phyloP scores from a whole-genome alignment of 768 basidiomycete genomes.

The Leucocoprinus sp. region DNA sequence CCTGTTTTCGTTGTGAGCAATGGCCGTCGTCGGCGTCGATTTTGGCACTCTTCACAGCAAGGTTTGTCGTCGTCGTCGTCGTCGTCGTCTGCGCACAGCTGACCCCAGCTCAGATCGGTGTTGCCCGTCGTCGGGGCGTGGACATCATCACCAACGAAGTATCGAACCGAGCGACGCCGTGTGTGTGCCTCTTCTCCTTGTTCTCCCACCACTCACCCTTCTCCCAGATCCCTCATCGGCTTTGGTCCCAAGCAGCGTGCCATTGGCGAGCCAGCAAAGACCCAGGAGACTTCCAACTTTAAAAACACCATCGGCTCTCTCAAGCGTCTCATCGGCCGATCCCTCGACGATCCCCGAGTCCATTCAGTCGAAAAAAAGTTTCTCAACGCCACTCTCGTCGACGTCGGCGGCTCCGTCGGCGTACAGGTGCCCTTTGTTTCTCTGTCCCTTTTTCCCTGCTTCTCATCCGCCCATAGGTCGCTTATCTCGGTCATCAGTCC shows the following conservation, averaged over 20 bases:
- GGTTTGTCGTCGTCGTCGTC: slow-evolving; percentile 30
- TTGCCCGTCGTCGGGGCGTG: slow-evolving; percentile 91
- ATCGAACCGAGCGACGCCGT: slow-evolving; percentile 96
- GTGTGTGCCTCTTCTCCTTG: slow-evolving; percentile 24
- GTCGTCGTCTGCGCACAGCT: slow-evolving; percentile 9
- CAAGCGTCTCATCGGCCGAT: slow-evolving; percentile 85
- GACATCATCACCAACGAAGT: slow-evolving; percentile 99
- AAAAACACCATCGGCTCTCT: slow-evolving; percentile 92
- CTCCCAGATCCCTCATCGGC: slow-evolving; percentile 78
- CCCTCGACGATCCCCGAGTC: slow-evolving; percentile 73
- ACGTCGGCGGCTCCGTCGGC: slow-evolving; percentile 77
- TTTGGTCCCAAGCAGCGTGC: slow-evolving; percentile 88
- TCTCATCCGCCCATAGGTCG: slow-evolving; percentile 47
- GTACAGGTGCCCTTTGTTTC: slow-evolving; percentile 54
- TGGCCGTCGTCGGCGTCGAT: slow-evolving; percentile 95
- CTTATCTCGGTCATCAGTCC: slow-evolving; percentile 75
- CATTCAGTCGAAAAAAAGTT: slow-evolving; percentile 84
- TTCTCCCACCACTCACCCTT: slow-evolving; percentile 49
- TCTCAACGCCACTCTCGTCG: slow-evolving; percentile 79
- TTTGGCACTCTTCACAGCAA: slow-evolving; percentile 87
- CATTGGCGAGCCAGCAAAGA: slow-evolving; percentile 95
- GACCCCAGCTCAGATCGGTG: slow-evolving; percentile 64
- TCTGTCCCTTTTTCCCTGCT: slow-evolving; percentile 6
- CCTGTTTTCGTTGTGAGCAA: no score
- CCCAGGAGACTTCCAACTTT: slow-evolving; percentile 96